A percentile compares a stretch with the other conserved stretches of the same genome.
These are phyloP conservation scores for Mortierella sp. DNA, from an alignment of 371 early-diverging fungal species.

Conservation along the genomic window DNA sequence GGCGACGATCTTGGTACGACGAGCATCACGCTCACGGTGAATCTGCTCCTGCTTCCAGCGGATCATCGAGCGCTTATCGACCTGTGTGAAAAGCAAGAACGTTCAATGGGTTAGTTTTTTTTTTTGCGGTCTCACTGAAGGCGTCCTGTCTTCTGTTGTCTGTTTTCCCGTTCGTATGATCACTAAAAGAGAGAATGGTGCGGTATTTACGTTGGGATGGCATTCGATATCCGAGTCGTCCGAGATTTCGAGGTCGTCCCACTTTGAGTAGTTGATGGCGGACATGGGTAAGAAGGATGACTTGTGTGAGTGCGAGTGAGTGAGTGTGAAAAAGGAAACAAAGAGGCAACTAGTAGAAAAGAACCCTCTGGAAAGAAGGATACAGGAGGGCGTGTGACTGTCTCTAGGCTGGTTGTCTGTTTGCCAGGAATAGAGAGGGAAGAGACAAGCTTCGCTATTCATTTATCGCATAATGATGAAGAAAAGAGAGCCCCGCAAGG, in stretches of 20 bases:
- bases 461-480: no score
- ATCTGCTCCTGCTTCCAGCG: conserved; percentile 93
- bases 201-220: conserved; percentile 87
- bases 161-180: not conserved
- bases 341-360: not conserved
- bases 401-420: no score
- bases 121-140: not conserved
- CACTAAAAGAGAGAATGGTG: not conserved
- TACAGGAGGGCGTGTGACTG: not conserved
- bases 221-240: conserved; percentile 98
- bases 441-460: no score
- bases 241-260: conserved; percentile 96
- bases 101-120: not conserved
- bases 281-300: conserved; percentile 28
- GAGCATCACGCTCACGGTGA: conserved; percentile 89
- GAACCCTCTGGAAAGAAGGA: not conserved
- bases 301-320: not conserved
- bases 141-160: not conserved
- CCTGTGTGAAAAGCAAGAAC: conserved; percentile 16
- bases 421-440: no score
- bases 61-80: conserved; percentile 93
- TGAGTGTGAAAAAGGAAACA: not conserved
- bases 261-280: conserved; percentile 89
- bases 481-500: no score
- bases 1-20: conserved; percentile 78